Evolutionary conservation across 305 asterid species (phyloP).

Genomic region (Galium porrigens): DNA sequence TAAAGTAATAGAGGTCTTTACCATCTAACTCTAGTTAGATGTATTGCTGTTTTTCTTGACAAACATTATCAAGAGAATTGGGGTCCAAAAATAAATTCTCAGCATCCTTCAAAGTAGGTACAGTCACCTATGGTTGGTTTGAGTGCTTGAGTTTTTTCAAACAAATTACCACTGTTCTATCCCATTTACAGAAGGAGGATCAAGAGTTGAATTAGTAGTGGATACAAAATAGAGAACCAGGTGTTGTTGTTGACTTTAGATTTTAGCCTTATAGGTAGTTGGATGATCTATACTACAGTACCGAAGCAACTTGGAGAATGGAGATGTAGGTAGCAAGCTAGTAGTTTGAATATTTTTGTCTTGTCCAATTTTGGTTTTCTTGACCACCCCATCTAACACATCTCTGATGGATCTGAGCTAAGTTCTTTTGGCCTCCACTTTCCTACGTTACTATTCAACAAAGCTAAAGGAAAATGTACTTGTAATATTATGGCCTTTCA

Average conservation of each 20-base stretch:
- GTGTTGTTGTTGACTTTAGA: not conserved
- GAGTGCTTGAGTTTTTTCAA: not conserved
- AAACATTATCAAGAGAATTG: not conserved
- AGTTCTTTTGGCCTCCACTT: not conserved
- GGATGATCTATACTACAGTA: not conserved
- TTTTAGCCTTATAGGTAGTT: not conserved
- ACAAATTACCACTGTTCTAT: not conserved
- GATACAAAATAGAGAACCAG: not conserved
- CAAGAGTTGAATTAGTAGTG: not conserved
- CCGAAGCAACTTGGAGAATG: not conserved
- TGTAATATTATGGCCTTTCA: not conserved
- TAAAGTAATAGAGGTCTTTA: not conserved
- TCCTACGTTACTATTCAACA: not conserved
- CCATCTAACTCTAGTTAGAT: not conserved
- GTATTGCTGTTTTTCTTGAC: not conserved
- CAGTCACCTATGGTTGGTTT: not conserved
- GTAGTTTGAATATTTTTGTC: not conserved
- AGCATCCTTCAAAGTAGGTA: not conserved
- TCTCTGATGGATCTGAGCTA: not conserved
- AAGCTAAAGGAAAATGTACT: not conserved
- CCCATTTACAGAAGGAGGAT: not conserved
- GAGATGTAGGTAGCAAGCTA: conserved; percentile 5
- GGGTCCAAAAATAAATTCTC: not conserved
- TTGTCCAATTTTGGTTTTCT: not conserved
- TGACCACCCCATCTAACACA: not conserved